phyloP scores from a whole-genome alignment of 306 rosid species.

The Clitoria ternatea region DNA sequence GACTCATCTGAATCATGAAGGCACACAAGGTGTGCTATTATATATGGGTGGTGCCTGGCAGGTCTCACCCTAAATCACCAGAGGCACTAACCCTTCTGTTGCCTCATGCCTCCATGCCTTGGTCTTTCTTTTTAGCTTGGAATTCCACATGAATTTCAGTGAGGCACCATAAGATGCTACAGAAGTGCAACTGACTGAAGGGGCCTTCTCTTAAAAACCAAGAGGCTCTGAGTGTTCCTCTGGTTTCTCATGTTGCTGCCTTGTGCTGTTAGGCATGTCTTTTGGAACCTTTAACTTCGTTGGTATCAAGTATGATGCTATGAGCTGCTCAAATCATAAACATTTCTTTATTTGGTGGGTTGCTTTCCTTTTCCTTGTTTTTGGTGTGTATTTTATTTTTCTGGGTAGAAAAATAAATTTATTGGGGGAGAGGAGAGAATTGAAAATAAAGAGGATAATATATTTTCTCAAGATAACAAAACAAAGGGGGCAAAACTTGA shows the following conservation, averaged over 20 bases:
- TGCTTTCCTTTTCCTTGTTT: not conserved
- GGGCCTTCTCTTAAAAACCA: not conserved
- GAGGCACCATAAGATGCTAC: not conserved
- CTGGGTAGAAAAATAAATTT: not conserved
- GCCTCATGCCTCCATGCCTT: not conserved
- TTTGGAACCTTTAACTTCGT: constrained; percentile 16
- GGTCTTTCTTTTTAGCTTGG: constrained; percentile 3
- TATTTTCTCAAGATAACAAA: not conserved
- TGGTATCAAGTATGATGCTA: not conserved
- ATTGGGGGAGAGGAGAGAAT: not conserved
- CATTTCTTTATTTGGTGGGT: not conserved
- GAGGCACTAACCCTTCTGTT: not conserved
- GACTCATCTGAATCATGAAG: not conserved
- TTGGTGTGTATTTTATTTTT: not conserved
- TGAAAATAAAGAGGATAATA: not conserved
- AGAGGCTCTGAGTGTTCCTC: not conserved
- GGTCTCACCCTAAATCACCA: not conserved
- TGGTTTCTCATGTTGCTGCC: not conserved
- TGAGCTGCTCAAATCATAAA: not conserved
- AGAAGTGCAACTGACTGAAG: not conserved
- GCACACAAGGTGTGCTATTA: not conserved
- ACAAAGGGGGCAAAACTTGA: not conserved
- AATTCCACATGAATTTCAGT: not conserved
- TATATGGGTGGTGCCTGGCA: not conserved
- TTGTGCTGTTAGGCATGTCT: not conserved